Evolutionary conservation across 1,284 basidiomycete genomes (phyloP).

Genomic region (Tetrapyrgos nigripes): DNA sequence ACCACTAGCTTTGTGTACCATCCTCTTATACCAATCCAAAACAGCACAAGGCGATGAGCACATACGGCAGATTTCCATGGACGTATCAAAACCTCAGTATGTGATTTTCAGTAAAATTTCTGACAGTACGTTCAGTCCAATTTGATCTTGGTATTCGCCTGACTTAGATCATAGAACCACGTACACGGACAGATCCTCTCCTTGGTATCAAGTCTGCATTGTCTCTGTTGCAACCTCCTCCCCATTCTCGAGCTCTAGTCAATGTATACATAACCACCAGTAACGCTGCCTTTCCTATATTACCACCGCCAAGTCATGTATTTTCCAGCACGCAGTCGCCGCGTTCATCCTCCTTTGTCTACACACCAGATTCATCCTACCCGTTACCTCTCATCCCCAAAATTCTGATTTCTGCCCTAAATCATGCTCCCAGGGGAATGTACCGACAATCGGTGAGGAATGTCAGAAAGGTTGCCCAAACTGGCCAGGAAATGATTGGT

Average conservation of each 20-base stretch:
- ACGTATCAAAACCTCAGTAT: constrained; percentile 18
- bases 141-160: background rate
- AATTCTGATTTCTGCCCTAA: background rate
- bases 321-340: background rate
- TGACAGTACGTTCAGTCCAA: constrained; percentile 10
- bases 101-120: constrained; percentile 26
- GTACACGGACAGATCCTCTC: constrained; percentile 16
- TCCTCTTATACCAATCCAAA: constrained; percentile 19
- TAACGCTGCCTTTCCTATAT: constrained; percentile 26
- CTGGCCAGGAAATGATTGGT: background rate
- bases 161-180: constrained; percentile 10
- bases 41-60: constrained; percentile 15
- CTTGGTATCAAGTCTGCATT: constrained; percentile 19
- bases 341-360: background rate
- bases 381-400: background rate
- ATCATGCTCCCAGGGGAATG: background rate
- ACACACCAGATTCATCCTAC: background rate
- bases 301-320: constrained; percentile 9
- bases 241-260: constrained; percentile 17
- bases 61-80: background rate
- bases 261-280: constrained; percentile 19
- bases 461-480: background rate
- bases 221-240: constrained; percentile 22
- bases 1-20: constrained; percentile 16
- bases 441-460: background rate